Evolutionary conservation across 305 asterid species (phyloP), one percentile per base, ranked within the genome.

Genomic region (Ajuga reptans): DNA sequence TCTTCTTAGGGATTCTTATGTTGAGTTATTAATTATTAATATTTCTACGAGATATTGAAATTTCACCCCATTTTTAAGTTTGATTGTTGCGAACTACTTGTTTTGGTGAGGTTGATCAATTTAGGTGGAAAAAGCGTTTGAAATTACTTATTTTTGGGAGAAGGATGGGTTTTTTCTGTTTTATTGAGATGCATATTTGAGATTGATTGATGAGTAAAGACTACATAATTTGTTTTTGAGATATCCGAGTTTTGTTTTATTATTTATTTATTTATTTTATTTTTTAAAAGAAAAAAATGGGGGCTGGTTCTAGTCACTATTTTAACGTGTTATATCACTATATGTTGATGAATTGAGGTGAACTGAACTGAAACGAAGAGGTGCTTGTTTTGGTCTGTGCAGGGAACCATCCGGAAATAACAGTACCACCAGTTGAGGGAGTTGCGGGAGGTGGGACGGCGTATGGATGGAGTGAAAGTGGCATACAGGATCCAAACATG

Each of bases 371-470:
- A 60, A 37, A 10, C 16, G 45, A 34, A 37, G 39, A 61, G 46
- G 62, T 45, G 52, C 4, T 33, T 54, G 37, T 51, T 69, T 45
- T 73, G 74, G 68, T 57, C 21, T 74, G 10, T 76, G 49, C 78
- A 92, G 98, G 89, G 74, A 84, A 78, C 72, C 85, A 83, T 60
- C 87, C 73, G 72, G 96, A 84, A 72, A 64, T 56, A 58, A 64
- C 7, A 33, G 95, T 87, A 59, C 96, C 89, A 5, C 97, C 98
- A 15, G 86, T 93, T 69, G 96, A 93, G 85, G 99, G 99, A 56
- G 92, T 93, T 73, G 91, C 96, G 18, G 97, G 97, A 56, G 99
- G 97, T 61, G 99, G 97, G 73, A 93, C 97, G 1, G 89, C 97
- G 21, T 93, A 93, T 61, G 99, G 99, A 51, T 91, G 99, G 96